Evolutionary conservation across 1,284 basidiomycete genomes (phyloP), one percentile per base, ranked within the genome.

Genomic region (Agroathelia rolfsii): DNA sequence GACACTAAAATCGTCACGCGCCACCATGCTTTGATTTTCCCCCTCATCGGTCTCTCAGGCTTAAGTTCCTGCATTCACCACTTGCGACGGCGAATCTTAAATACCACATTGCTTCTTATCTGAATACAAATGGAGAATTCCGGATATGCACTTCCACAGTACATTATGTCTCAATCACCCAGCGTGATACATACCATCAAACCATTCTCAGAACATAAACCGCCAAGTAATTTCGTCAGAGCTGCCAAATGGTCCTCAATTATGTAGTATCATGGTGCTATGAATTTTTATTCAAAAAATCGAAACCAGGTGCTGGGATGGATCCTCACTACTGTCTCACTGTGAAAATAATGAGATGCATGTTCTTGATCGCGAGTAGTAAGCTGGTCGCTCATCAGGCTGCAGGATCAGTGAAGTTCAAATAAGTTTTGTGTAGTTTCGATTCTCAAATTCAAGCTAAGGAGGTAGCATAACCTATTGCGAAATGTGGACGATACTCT

Each of bases 271-370:
- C 20, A 14, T 12, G 12, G 5, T 39, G 18, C 17, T 35, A 22
- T 34, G 15, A 34, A 14, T 25, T 24, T 34, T 32, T 24, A 44
- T 27, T 30, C 17, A 26, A 34, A 16, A 17, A 20, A 15, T 17
- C 26, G 3, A 19, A 15, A 32, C n/a, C 38, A 82, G 80, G 76
- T 77, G 67, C 45, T 67, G 69, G 26, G 79, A 82, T 43, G 79
- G 78, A 1, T 69, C 70, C 4, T 56, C 55, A 12, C 50, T 74
- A 5, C 57, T 83, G 7, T 55, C 64, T 2, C 74, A 78, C 29
- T 76, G 68, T 46, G 80, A 83, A 50, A 65, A 78, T 42, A 52
- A 67, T 19, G 58, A 62, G 2, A 65, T 81, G 35, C 67, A 72
- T 37, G 41, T 66, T 21, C 62, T 72, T 19, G 42, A 60, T 38